Base-by-base conservation (phyloP, 805 yeast genomes). In the Danielozyma ontarioensis region DNA sequence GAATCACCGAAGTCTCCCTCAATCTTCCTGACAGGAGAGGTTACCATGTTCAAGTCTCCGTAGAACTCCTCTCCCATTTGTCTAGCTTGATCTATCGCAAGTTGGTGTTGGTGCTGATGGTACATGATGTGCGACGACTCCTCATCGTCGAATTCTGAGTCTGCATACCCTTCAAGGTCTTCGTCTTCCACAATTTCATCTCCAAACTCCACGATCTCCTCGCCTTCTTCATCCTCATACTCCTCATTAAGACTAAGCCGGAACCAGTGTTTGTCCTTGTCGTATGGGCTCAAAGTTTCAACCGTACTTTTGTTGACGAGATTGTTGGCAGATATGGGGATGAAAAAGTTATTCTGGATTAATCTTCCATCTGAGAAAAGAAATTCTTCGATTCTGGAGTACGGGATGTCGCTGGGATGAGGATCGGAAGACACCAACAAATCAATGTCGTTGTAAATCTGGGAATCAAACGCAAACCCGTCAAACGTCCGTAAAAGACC, bases 1-100 rank as follows among this genome's bases (percentile, higher is more conserved):
- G 68, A 57, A 29, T 70, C 72, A 4, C 81, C 79, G 24, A 78
- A 54, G 48, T 76, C 67, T 6, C 83, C 83, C 29, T 55, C 65
- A 6, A 61, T 34, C 5, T 45, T 40, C 25, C 41, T 17, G 14
- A 37, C 36, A n/a, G 52, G 57, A 3, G 55, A 38, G 21, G 45
- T 45, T 17, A 48, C 44, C 24, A 54, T 42, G 28, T 41, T 49
- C 25, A 41, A 37, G n/a, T 37, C 50, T 23, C 44, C 41, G 36
- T 53, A 55, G 29, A 47, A 45, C 4, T 51, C 61, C 14, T 52
- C 57, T 4, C 40, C 32, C n/a, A 35, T 17, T 10, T 27, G 28
- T 12, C 13, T 11, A 4, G 14, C 28, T 12, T 13, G 31, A 6
- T 28, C n/a, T 16, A 28, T 13, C n/a, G 14, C 23, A n/a, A 43